Percentiles rank a stretch among this genome's conserved stretches.
These are phyloP conservation scores for Apiospora marii DNA, from an alignment of 2,329 filamentous ascomycete genomes.

Conservation along the genomic window DNA sequence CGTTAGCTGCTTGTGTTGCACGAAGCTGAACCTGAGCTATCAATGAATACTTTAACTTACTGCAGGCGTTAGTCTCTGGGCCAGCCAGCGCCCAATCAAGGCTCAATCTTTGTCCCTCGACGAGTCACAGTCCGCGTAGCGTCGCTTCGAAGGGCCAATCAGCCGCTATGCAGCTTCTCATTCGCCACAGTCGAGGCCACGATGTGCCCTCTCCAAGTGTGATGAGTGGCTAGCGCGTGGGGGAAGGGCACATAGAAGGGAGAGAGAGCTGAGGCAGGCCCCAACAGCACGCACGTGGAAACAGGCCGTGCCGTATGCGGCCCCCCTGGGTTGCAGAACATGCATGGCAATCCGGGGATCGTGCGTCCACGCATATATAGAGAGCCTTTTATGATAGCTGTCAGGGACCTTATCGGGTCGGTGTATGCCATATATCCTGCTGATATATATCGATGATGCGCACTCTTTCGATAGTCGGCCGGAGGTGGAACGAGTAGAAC, in stretches of 20 bases:
- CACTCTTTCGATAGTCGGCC: background rate
- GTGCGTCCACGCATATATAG: background rate
- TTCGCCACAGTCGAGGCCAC: background rate
- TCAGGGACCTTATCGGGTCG: background rate
- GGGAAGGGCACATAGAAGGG: background rate
- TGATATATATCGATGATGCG: background rate
- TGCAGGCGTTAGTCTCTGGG: background rate
- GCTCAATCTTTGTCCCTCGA: background rate
- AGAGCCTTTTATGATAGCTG: background rate
- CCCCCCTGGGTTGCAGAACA: constrained; percentile 7
- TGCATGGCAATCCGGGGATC: constrained; percentile 5
- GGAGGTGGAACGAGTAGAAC: background rate
- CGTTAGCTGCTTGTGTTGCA: background rate
- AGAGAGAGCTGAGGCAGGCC: background rate
- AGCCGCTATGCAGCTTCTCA: background rate
- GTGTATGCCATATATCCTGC: background rate
- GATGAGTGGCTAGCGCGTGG: constrained; percentile 17
- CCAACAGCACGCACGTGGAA: background rate
- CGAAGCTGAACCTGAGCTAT: background rate
- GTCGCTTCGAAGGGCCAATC: background rate
- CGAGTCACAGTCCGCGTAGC: constrained; percentile 11
- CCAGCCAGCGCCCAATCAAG: constrained; percentile 4
- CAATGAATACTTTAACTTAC: background rate
- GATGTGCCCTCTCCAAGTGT: background rate
- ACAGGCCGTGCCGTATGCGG: constrained; percentile 4